Evolutionary conservation across 345 rosid species (phyloP), one percentile per base, ranked within the genome.

Genomic region (Durio zibethinus): DNA sequence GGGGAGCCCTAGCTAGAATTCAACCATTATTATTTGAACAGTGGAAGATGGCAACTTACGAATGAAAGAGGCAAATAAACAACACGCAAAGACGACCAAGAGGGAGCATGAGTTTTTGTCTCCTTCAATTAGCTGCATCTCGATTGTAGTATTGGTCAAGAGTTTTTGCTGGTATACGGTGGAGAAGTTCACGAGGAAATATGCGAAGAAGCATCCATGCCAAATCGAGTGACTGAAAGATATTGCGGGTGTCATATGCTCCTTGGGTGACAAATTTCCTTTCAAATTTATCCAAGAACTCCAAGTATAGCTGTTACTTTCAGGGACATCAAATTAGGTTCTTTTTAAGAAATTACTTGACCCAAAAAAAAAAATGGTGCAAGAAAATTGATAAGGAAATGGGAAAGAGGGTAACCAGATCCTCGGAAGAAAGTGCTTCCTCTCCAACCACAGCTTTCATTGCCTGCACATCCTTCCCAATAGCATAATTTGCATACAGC

Each of bases 371-470:
- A 48, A 7, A 42, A 38, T 2, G 76, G 64, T 63, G 11, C 16
- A 69, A 63, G 56, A 50, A 23, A 70, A 31, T 50, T 75, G 33
- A 71, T 10, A 76, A 29, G 42, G 23, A 21, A 62, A 73, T 35
- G 77, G 73, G 74, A 78, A 45, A 73, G 82, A 66, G 53, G 69
- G 74, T 70, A 71, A 94, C 98, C 98, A 94, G 85, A 77, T 94
- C 98, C 88, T 94, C 98, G 4, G 97, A 91, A 74, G 97, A 94
- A 75, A 94, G 97, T 27, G 98, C 98, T 91, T 94, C 98, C 81
- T 93, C 98, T 90, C 99, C 99, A 20, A 95, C 99, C 83, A 95
- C 99, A 69, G 98, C 98, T 85, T 95, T 91, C 99, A 95, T 95
- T 61, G 99, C 99, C 84, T 94, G 97, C 14, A 94, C 98, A 80